A percentile compares a stretch with the other conserved stretches of the same genome.
These are phyloP conservation scores for Uronychia setigera DNA, from an alignment of 73 alveolate species.

Conservation along the genomic window DNA sequence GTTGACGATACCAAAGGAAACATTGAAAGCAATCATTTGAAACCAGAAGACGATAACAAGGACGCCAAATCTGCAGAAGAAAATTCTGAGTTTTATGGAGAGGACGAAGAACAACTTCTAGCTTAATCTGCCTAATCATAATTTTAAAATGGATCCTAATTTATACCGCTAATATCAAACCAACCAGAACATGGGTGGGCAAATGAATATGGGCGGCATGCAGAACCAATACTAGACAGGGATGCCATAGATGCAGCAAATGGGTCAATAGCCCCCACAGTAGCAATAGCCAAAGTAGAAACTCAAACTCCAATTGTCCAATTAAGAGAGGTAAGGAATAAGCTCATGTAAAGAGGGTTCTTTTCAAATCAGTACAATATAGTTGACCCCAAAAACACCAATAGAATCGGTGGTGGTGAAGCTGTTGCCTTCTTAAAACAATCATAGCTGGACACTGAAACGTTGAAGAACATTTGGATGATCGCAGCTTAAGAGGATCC, in stretches of 20 bases:
- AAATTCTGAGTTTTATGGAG: not conserved
- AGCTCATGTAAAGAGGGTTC: not conserved
- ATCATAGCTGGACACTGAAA: constrained; percentile 70
- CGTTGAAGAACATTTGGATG: constrained; percentile 80
- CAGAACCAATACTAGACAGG: not conserved
- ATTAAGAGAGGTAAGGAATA: not conserved
- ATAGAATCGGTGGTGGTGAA: constrained; percentile 73
- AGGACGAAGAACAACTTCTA: not conserved
- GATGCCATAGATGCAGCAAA: not conserved
- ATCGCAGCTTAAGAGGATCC: constrained; percentile 71
- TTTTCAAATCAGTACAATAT: not conserved
- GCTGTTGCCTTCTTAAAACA: constrained; percentile 89
- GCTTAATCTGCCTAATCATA: not conserved
- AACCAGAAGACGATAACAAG: not conserved
- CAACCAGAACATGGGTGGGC: not conserved
- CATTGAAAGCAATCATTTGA: not conserved
- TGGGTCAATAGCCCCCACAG: not conserved
- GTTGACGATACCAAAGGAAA: not conserved
- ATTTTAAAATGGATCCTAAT: too few relatives aligned
- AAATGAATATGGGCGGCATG: not conserved
- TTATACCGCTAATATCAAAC: not conserved
- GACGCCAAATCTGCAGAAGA: not conserved
- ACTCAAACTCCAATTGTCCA: not conserved
- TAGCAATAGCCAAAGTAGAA: too few relatives aligned
- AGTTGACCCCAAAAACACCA: constrained; percentile 73